Base-by-base conservation (phyloP, 805 yeast species). In the Saccharomycopsis vini region DNA sequence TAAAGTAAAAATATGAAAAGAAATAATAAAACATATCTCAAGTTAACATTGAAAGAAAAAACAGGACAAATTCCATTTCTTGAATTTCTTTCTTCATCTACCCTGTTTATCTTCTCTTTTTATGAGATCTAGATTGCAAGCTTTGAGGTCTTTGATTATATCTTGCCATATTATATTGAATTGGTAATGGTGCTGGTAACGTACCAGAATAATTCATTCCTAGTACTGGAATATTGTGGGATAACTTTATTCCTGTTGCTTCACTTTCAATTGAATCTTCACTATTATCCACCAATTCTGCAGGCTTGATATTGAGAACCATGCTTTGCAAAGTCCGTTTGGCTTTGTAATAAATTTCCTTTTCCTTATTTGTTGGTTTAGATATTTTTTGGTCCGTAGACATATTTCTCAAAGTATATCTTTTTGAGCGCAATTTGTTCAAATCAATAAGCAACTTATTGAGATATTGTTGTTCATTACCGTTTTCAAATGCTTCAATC, bases 151-250 rank as follows among this genome's bases (percentile, higher is more conserved):
- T 23, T 23, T 24, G n/a, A 16, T 22, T 28, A 18, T 22, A 36
- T 36, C 29, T 36, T 22, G 28, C 29, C 16, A 5, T 16, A 20
- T 40, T 40, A 34, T 40, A 40, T 22, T 40, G 44, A 5, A 42
- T 26, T 26, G 56, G 60, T 3, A 69, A 58, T 3, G 71, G 63
- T 2, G 84, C 82, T 1, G 96, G 96, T 55, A 89, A 68, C 1
- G 81, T 71, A 38, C 97, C 97, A 30, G 73, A 64, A 56, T 85
- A 88, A 51, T 80, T 85, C 20, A 79, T 73, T 56, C 77, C 77
- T 45, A 83, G 68, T 0, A 83, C 79, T 1, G 95, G 95, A 38
- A 89, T 58, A 20, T 61, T 62, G 33, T 64, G 60, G 36, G 63
- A 59, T 18, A 50, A 55, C 21, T 60, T 61, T 9, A 64, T 38